Evolutionary conservation across 2,329 filamentous ascomycete species (phyloP), one percentile per base, ranked within the genome.

Genomic region (Gremmenia infestans): DNA sequence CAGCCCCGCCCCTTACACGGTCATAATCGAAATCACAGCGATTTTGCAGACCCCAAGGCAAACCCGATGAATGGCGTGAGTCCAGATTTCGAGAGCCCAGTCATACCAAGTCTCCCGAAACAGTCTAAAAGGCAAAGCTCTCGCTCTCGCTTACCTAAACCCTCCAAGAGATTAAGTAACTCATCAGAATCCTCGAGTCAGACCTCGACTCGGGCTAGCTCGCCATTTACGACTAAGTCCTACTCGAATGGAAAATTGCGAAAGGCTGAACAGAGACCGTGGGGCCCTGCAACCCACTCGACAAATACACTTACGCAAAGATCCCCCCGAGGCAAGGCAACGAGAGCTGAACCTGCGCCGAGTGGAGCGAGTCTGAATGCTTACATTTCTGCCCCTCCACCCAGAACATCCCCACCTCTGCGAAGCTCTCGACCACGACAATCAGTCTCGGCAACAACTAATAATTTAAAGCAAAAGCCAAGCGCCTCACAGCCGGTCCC

Each of bases 381-480:
- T 40, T 89, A 88, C 69, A 88, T 94, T 62, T 81, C 87, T 55
- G 77, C 82, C 36, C 83, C 88, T 45, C 78, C 79, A 17, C 82
- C 88, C 0, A 90, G 89, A 68, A 79, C 86, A 36, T 95, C 91
- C 1, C 90, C 91, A 3, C 83, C 87, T 9, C 74, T 96, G 49
- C 83, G 91, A 67, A 94, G 89, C 67, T 94, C 90, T 43, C 80
- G 89, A 43, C 89, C 89, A n/a, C 80, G 90, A 51, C 86, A 90
- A 67, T 86, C 88, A 8, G 85, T 95, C 22, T 90, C 89, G 53
- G 87, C 87, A n/a, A 81, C 81, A 2, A 88, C 87, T n/a, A 78
- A 85, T 35, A 83, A 85, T 53, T 88, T 87, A 37, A 82, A 86
- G 55, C 81, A 85, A 64, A 87, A 80, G 68, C 80, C 82, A 49